These are phyloP conservation scores for Biscutella laevigata DNA, from an alignment of 441 rosid genomes.

Conservation along the genomic window DNA sequence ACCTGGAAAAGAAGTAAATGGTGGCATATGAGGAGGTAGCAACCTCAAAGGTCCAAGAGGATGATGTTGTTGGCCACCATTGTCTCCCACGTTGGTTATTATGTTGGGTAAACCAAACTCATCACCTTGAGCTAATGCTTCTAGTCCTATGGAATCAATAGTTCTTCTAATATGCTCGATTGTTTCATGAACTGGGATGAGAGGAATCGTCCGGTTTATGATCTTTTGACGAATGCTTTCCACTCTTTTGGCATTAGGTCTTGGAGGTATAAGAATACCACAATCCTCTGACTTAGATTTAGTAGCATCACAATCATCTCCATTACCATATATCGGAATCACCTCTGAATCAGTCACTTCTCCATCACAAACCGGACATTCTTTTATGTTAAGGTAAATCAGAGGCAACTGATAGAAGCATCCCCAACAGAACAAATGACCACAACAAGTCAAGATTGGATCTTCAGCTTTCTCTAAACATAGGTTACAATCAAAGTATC, in stretches of 20 bases:
- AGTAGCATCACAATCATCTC: constrained; percentile 11
- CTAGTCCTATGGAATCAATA: constrained; percentile 27
- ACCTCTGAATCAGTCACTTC: constrained; percentile 42
- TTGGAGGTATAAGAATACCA: constrained; percentile 36
- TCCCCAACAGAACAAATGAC: constrained; percentile 52
- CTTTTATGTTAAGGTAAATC: constrained; percentile 39
- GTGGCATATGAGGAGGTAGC: constrained; percentile 31
- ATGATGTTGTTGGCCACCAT: background rate
- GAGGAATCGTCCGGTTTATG: constrained; percentile 22
- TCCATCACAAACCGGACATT: constrained; percentile 51
- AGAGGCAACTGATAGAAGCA: constrained; percentile 39
- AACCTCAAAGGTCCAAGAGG: constrained; percentile 31
- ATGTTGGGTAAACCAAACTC: constrained; percentile 22
- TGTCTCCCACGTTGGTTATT: constrained; percentile 15
- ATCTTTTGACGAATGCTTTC: constrained; percentile 46
- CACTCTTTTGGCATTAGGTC: constrained; percentile 48
- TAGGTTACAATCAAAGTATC: constrained; percentile 40
- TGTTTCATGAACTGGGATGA: constrained; percentile 30
- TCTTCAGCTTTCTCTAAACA: constrained; percentile 38
- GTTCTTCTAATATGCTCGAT: constrained; percentile 31
- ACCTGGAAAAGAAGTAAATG: constrained; percentile 33
- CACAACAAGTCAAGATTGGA: constrained; percentile 46
- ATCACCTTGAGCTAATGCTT: constrained; percentile 23
- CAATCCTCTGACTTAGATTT: constrained; percentile 29
- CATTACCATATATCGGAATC: constrained; percentile 50